Conservation (phyloP, 768 basidiomycete genomes). For the Calocera viscosa region DNA sequence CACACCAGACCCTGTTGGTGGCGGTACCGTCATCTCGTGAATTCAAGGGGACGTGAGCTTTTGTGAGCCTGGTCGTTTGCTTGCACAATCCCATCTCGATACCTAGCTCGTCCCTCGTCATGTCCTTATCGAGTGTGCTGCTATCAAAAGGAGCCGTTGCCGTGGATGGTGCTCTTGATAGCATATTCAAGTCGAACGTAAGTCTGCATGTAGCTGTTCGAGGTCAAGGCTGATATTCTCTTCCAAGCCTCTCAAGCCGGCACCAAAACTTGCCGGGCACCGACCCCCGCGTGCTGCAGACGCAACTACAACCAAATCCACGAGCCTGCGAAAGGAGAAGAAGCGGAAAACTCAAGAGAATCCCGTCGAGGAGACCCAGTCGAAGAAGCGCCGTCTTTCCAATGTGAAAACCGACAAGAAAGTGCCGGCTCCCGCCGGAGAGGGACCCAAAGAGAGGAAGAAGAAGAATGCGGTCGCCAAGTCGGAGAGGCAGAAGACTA, state of each 20-base stretch:
- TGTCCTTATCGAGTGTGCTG: background rate
- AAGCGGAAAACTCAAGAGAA: conserved; percentile 11
- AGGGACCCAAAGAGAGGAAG: conserved; percentile 8
- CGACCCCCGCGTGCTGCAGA: conserved; percentile 13
- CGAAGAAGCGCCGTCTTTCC: background rate
- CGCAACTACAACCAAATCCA: conserved; percentile 10
- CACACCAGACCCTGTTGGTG: background rate
- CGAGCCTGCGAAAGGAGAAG: conserved; percentile 13
- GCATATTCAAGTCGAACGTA: conserved; percentile 46
- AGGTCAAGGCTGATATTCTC: background rate
- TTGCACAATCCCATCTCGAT: background rate
- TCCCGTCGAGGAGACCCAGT: background rate
- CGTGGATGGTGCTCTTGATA: conserved; percentile 51
- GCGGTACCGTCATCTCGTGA: background rate
- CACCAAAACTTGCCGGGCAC: conserved; percentile 11
- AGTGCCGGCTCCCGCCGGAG: conserved; percentile 15
- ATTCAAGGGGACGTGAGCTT: background rate
- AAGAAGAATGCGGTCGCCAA: conserved; percentile 23
- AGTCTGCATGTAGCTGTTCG: conserved; percentile 16
- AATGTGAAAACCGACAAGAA: conserved; percentile 13
- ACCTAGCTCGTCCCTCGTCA: background rate
- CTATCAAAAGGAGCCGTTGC: background rate
- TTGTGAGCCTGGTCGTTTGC: background rate
- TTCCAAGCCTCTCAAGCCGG: conserved; percentile 9
- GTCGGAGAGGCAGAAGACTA: conserved; percentile 18